phyloP scores from a whole-genome alignment of 108 stramenopile species.

The Chaetoceros muelleri region DNA sequence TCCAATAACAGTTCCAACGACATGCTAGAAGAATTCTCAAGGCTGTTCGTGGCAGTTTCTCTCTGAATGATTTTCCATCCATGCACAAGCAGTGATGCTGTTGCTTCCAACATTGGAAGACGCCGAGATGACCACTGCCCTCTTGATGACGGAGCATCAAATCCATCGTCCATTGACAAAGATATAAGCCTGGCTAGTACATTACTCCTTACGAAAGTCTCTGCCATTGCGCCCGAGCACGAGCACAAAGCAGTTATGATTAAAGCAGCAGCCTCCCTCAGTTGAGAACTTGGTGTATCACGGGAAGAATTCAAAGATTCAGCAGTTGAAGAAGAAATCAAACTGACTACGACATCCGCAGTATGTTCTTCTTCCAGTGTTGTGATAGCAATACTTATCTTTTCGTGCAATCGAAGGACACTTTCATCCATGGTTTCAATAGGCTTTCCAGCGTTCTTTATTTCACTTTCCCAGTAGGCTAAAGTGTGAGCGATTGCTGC shows the following conservation, averaged over 20 bases:
- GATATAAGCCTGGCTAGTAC: conserved; percentile 34
- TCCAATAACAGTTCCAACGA: conserved; percentile 59
- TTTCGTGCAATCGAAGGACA: conserved; percentile 22
- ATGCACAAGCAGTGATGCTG: conserved; percentile 47
- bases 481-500: conserved; percentile 35
- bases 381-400: conserved; percentile 24
- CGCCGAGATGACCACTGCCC: conserved; percentile 62
- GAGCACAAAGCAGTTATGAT: conserved; percentile 43
- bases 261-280: conserved; percentile 58
- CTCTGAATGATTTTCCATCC: conserved; percentile 31
- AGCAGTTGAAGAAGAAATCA: conserved; percentile 33
- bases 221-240: conserved; percentile 54
- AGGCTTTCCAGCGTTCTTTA: conserved; percentile 21
- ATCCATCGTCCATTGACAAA: conserved; percentile 37
- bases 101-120: conserved; percentile 54
- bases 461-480: conserved; percentile 35
- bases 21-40: no score
- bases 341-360: conserved; percentile 23
- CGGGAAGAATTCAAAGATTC: conserved; percentile 41
- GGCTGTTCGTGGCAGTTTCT: conserved; percentile 30
- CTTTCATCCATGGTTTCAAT: conserved; percentile 27
- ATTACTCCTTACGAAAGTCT: conserved; percentile 44
- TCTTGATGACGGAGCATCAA: conserved; percentile 36
- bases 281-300: conserved; percentile 46
- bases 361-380: conserved; percentile 30